Percentiles rank a stretch among this genome's conserved stretches.
Evolutionary conservation across 176 grass and related monocot genomes (phyloP).

Genomic region (Oryza coarctata): DNA sequence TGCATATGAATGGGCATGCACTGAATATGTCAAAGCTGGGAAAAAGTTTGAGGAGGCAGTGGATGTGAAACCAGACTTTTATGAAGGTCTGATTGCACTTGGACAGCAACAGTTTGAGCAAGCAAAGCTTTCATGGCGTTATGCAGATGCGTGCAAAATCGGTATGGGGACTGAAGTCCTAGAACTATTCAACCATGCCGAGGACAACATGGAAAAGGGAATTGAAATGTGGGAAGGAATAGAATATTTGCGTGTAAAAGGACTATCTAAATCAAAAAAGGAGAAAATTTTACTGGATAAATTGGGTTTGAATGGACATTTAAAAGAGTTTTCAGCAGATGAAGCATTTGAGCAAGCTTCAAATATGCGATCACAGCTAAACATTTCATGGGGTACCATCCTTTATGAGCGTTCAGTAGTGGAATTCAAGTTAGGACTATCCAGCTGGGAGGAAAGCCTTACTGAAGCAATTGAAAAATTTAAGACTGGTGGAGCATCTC

Average conservation of each 20-base stretch:
- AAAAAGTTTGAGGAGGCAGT: slow-evolving; percentile 71
- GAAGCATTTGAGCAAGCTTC: slow-evolving; percentile 65
- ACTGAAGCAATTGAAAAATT: slow-evolving; percentile 85
- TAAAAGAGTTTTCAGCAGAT: slow-evolving; percentile 51
- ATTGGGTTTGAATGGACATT: slow-evolving; percentile 49
- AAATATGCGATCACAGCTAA: slow-evolving; percentile 74
- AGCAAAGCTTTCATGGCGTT: slow-evolving; percentile 87
- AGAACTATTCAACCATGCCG: slow-evolving; percentile 79
- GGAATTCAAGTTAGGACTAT: slow-evolving; percentile 75
- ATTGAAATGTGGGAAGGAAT: slow-evolving; percentile 81
- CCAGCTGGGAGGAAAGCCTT: slow-evolving; percentile 80
- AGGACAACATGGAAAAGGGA: slow-evolving; percentile 83
- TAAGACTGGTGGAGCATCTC: slow-evolving; percentile 58
- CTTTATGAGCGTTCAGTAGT: slow-evolving; percentile 89
- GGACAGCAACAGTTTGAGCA: slow-evolving; percentile 81
- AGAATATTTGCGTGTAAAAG: slow-evolving; percentile 59
- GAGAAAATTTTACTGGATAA: slow-evolving; percentile 46
- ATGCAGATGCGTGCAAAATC: slow-evolving; percentile 60
- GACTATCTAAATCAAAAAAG: slow-evolving; percentile 59
- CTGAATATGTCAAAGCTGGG: slow-evolving; percentile 72
- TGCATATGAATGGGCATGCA: slow-evolving; percentile 71
- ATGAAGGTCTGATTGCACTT: slow-evolving; percentile 74
- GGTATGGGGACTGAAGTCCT: slow-evolving; percentile 65
- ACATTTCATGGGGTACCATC: slow-evolving; percentile 90
- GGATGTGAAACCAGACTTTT: slow-evolving; percentile 80